These are phyloP conservation scores for Rhododendron molle DNA, from an alignment of 148 eudicot genomes.

Conservation along the genomic window DNA sequence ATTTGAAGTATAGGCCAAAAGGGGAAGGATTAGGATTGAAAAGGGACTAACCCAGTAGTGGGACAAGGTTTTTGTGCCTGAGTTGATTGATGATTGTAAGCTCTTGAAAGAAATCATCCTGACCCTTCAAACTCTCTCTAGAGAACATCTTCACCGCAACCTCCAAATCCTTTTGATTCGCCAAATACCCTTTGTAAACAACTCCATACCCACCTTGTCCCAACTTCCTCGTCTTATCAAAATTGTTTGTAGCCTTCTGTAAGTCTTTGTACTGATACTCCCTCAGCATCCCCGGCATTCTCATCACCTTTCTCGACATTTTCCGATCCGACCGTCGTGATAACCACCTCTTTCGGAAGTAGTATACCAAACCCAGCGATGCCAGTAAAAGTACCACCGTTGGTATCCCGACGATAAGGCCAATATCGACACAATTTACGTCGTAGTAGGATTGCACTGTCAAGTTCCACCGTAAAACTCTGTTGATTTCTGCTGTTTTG, in stretches of 20 bases:
- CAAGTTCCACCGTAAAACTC: conserved; percentile 74
- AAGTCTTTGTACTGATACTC: conserved; percentile 62
- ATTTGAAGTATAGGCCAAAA: no score
- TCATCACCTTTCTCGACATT: conserved; percentile 47
- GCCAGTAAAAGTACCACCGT: conserved; percentile 15
- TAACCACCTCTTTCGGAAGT: conserved; percentile 14
- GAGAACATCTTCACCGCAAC: conserved; percentile 82
- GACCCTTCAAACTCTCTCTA: conserved; percentile 65
- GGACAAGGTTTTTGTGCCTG: conserved; percentile 79
- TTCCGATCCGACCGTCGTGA: conserved; percentile 21
- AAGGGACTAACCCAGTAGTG: conserved; percentile 53
- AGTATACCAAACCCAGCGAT: conserved; percentile 11
- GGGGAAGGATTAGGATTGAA: no score
- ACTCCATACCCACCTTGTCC: conserved; percentile 87
- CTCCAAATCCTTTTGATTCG: conserved; percentile 33
- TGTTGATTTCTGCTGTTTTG: conserved; percentile 40
- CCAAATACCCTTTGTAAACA: conserved; percentile 53
- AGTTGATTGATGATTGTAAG: conserved; percentile 87
- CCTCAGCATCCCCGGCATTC: conserved; percentile 64
- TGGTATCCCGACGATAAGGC: conserved; percentile 20
- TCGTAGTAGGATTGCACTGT: conserved; percentile 39
- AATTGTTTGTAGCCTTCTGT: conserved; percentile 66
- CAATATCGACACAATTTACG: background rate
- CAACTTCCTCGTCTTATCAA: conserved; percentile 60
- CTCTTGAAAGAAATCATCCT: conserved; percentile 88